Base-by-base conservation (phyloP, 495 filamentous ascomycete species). In the Pseudomonodictys pantanalensis region DNA sequence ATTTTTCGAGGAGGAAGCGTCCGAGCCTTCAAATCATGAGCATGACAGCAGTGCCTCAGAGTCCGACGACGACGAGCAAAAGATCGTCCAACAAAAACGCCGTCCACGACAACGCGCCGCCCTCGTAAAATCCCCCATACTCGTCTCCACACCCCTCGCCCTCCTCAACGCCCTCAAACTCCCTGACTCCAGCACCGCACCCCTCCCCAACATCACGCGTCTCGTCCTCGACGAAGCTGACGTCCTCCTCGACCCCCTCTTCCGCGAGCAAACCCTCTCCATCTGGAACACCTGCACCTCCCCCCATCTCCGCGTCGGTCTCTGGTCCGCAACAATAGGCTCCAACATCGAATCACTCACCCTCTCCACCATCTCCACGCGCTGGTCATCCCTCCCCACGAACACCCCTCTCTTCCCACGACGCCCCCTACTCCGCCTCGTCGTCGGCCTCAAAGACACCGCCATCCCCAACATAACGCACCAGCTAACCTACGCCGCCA, bases 241-340 rank as follows among this genome's bases (percentile, higher is more conserved):
- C 73, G 89, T 97, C 20, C 85, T 98, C 11, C 81, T 98, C 12
- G 93, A 99, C 59, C 84, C 88, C 11, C 77, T 95, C 11, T 97
- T 98, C 75, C 81, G 88, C 28, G 86, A 92, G 24, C 95, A 98
- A 67, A 97, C 91, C 0, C 76, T 96, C 22, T 81, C 79, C 29
- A 89, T 97, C 65, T 97, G 92, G 93, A 78, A 81, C 20, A 78
- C 86, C 17, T 91, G 89, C 72, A 80, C 78, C 7, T 80, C 85
- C 59, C 76, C 83, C 1, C 71, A 78, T 18, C 77, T 97, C 9
- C 79, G 85, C 5, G 81, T 90, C 2, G 87, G 85, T 45, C 82
- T 95, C 48, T 99, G 92, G 89, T 97, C 92, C 18, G 93, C 95
- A 8, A 98, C 93, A 2, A 97, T 98, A 86, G 89, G 87, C 17